A percentile compares a stretch with the other conserved stretches of the same genome.
phyloP scores from a whole-genome alignment of 352 stramenopile species.

The Pythium coloratum region DNA sequence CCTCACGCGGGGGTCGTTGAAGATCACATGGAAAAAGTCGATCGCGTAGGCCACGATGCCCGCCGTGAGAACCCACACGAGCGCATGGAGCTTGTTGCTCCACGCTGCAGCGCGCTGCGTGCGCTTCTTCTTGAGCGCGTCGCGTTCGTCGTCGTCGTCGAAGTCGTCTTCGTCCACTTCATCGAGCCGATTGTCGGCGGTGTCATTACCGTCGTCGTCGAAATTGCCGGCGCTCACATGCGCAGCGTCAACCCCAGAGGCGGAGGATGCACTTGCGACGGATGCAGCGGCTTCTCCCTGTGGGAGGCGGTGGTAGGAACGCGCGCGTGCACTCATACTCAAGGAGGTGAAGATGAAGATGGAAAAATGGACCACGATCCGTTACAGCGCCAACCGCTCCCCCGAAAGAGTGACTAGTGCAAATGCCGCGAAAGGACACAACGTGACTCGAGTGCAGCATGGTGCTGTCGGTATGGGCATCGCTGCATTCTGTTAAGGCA shows the following conservation, averaged over 20 bases:
- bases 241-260: constrained; percentile 14
- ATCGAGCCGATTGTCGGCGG: constrained; percentile 26
- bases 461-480: too few species aligned
- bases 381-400: background rate
- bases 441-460: background rate
- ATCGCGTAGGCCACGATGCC: constrained; percentile 55
- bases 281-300: constrained; percentile 31
- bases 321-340: constrained; percentile 37
- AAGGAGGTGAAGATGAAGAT: background rate
- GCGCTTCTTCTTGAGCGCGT: constrained; percentile 33
- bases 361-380: constrained; percentile 1
- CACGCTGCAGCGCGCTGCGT: constrained; percentile 51
- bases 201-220: constrained; percentile 30
- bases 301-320: constrained; percentile 58
- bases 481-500: too few species aligned
- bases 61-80: constrained; percentile 68
- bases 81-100: constrained; percentile 75
- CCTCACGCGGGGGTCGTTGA: constrained; percentile 55
- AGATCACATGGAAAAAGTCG: constrained; percentile 74
- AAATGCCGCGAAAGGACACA: background rate
- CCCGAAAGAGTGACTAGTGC: background rate
- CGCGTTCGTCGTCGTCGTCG: constrained; percentile 36
- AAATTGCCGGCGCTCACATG: constrained; percentile 30
- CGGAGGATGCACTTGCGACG: background rate
- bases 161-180: constrained; percentile 33